Percentiles rank a stretch among this genome's conserved stretches.
Conservation (phyloP, 306 rosid genomes). For the Hippophae tibetana region DNA sequence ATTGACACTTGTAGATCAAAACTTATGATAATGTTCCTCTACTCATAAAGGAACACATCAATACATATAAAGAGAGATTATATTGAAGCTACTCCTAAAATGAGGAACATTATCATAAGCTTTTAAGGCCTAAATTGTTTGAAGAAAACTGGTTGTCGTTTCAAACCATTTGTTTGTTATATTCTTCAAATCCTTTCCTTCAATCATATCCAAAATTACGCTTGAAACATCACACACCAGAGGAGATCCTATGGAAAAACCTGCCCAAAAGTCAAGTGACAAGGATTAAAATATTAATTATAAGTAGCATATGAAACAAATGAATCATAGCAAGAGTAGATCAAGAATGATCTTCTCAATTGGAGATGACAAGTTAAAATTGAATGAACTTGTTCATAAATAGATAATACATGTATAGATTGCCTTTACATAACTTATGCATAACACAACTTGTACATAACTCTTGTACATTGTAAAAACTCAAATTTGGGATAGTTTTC, state of each 20-base stretch:
- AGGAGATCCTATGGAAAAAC: slow-evolving; percentile 35
- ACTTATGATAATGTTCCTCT: slow-evolving; percentile 16
- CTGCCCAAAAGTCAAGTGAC: neutral
- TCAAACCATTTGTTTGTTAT: slow-evolving; percentile 37
- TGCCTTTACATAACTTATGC: too few species aligned
- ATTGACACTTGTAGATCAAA: slow-evolving; percentile 13
- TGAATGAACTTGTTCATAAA: neutral
- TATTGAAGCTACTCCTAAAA: slow-evolving; percentile 26
- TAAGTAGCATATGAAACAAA: neutral
- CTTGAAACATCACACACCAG: slow-evolving; percentile 43
- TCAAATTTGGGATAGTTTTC: too few species aligned
- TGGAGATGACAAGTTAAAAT: neutral
- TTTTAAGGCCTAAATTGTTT: slow-evolving; percentile 32
- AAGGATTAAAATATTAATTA: neutral
- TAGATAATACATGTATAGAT: neutral
- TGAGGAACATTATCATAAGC: slow-evolving; percentile 53
- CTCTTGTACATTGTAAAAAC: too few species aligned
- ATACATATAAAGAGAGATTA: slow-evolving; percentile 23
- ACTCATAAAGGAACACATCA: slow-evolving; percentile 20
- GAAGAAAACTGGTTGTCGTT: slow-evolving; percentile 18
- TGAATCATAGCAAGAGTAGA: neutral
- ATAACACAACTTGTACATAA: too few species aligned
- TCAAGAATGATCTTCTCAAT: too few species aligned
- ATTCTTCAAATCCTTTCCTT: slow-evolving; percentile 35
- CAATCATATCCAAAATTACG: slow-evolving; percentile 39